Conservation (phyloP, 768 basidiomycete genomes). For the Neoboletus subvelutipes region DNA sequence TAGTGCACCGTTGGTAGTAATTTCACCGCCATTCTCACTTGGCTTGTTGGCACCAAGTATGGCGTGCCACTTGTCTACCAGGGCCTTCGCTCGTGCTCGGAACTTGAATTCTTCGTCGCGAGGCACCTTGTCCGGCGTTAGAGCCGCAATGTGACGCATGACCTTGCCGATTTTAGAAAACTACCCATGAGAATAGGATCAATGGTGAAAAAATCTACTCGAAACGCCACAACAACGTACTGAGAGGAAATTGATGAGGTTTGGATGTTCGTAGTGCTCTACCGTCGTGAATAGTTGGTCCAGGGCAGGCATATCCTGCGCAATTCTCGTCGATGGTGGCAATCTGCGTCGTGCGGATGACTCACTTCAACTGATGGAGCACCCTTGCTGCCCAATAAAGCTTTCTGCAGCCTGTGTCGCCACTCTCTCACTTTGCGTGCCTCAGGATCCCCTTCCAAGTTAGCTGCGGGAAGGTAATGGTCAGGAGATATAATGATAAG, state of each 20-base stretch:
- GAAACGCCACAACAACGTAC: constrained; percentile 35
- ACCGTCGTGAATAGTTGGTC: constrained; percentile 74
- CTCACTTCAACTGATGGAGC: constrained; percentile 65
- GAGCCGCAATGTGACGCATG: constrained; percentile 58
- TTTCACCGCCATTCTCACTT: constrained; percentile 31
- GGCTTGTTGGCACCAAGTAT: constrained; percentile 36
- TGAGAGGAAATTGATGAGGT: constrained; percentile 65
- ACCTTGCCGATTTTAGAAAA: constrained; percentile 57
- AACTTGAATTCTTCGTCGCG: constrained; percentile 53
- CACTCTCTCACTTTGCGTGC: constrained; percentile 81
- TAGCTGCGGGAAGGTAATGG: constrained; percentile 29
- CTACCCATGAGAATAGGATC: constrained; percentile 16
- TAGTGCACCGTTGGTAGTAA: constrained; percentile 26
- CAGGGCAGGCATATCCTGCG: constrained; percentile 73
- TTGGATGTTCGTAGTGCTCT: constrained; percentile 74
- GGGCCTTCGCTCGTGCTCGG: constrained; percentile 45
- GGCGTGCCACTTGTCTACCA: constrained; percentile 49
- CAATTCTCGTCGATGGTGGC: constrained; percentile 8
- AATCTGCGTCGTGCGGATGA: constrained; percentile 7
- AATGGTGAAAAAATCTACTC: constrained; percentile 6
- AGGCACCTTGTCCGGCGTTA: constrained; percentile 44
- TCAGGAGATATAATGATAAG: constrained; percentile 5
- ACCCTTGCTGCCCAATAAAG: constrained; percentile 67
- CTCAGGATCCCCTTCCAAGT: constrained; percentile 55
- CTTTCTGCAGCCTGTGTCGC: constrained; percentile 91